phyloP scores from a whole-genome alignment of 176 grass and related monocot genomes.

The Rhipidocladum racemiflorum region DNA sequence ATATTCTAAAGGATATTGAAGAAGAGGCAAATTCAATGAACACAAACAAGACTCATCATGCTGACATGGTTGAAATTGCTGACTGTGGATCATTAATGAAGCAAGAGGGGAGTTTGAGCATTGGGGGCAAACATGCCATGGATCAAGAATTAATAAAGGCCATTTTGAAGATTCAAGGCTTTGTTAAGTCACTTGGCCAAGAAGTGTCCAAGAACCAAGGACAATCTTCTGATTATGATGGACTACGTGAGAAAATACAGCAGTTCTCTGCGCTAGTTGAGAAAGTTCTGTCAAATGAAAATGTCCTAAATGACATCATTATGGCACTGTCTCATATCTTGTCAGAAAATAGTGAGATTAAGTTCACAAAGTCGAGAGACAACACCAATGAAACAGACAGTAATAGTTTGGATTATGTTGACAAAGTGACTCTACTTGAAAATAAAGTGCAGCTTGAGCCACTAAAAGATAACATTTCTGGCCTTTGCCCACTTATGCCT shows the following conservation, averaged over 20 bases:
- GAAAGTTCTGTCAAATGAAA: constrained; percentile 59
- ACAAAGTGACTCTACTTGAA: constrained; percentile 98
- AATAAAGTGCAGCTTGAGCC: constrained; percentile 73
- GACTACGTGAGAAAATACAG: constrained; percentile 65
- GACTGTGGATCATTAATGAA: constrained; percentile 33
- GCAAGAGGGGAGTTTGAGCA: constrained; percentile 34
- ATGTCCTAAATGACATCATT: constrained; percentile 54
- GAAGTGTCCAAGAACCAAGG: constrained; percentile 60
- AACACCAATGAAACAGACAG: constrained; percentile 67
- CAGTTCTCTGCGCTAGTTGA: constrained; percentile 60
- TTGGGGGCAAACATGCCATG: constrained; percentile 32
- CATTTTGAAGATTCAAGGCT: constrained; percentile 79
- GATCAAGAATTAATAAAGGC: constrained; percentile 68
- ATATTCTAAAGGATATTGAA: constrained; percentile 79
- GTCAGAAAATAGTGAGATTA: constrained; percentile 67
- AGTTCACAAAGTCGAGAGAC: constrained; percentile 45
- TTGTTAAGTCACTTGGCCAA: constrained; percentile 72
- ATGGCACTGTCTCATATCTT: constrained; percentile 59
- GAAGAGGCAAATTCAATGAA: constrained; percentile 55
- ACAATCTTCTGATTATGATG: constrained; percentile 44
- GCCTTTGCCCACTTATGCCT: constrained; percentile 35
- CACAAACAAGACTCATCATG: constrained; percentile 20
- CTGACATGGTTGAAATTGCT: constrained; percentile 31
- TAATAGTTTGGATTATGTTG: constrained; percentile 86
- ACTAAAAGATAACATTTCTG: constrained; percentile 40